Percentiles rank a stretch among this genome's conserved stretches.
Evolutionary conservation across 352 stramenopile species (phyloP).

Genomic region (Globisporangium takayamanum): DNA sequence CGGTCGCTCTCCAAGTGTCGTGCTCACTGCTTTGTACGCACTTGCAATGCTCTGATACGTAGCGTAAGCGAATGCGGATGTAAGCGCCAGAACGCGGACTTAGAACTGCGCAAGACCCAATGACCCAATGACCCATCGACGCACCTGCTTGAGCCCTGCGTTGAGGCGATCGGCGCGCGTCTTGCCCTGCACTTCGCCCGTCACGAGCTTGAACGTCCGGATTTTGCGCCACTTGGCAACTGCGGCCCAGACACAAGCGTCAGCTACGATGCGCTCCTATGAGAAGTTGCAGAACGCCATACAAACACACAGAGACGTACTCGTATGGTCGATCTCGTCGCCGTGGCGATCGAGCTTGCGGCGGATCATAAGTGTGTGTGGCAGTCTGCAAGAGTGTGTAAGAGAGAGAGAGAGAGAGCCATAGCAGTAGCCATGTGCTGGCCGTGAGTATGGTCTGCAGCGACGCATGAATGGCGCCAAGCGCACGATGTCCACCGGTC

Average conservation of each 20-base stretch:
- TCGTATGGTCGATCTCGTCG: conserved; percentile 31
- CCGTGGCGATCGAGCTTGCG: conserved; percentile 50
- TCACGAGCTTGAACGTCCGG: conserved; percentile 56
- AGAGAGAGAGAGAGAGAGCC: no score
- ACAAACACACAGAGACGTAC: conserved; percentile 14
- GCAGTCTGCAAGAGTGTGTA: conserved; percentile 27
- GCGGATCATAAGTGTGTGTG: conserved; percentile 64
- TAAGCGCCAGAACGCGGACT: background rate
- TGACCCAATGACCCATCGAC: conserved; percentile 1
- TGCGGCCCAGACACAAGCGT: conserved; percentile 10
- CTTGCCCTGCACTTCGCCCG: conserved; percentile 49
- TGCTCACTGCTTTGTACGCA: conserved; percentile 9
- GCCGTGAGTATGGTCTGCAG: background rate
- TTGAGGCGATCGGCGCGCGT: conserved; percentile 58
- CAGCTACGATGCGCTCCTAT: background rate
- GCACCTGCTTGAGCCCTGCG: conserved; percentile 40
- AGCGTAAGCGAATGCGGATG: background rate
- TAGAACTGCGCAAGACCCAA: background rate
- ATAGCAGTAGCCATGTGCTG: background rate
- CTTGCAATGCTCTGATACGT: conserved; percentile 9
- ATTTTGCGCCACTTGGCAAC: conserved; percentile 71
- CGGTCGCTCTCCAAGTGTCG: background rate
- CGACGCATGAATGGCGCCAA: background rate
- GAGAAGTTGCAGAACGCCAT: no score
- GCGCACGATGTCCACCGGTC: background rate